Base-by-base conservation (phyloP, 129 eudicot species). In the Artemisia annua region DNA sequence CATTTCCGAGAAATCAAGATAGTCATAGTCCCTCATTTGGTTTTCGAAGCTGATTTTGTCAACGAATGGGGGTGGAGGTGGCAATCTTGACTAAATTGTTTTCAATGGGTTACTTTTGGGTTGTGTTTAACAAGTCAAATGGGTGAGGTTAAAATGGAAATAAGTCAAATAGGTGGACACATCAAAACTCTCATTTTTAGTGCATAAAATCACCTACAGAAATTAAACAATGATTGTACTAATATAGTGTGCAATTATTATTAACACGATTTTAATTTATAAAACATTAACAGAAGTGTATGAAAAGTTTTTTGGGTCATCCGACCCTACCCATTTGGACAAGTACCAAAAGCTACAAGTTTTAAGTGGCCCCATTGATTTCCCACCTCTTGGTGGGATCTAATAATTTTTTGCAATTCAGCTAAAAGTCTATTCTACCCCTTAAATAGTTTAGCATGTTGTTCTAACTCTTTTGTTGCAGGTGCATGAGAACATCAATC, bases 401-500 rank as follows among this genome's bases (percentile, higher is more conserved):
- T 8, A 16, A 65, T n/a, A 22, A 22, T 43, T 43, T 22, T 48
- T 75, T 26, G 12, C 60, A 4, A 60, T 56, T 54, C 13, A 46
- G 32, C 16, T 4, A 44, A 46, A 24, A 17, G 52, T 56, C 53
- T 8, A 57, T 59, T 68, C 50, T 64, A 52, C 46, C 54, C n/a
- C 26, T 39, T 15, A 52, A 0, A 0, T 8, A 44, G 48, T 61
- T 44, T 26, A 72, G 54, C 51, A 64, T 64, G 53, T 66, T 66
- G 35, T 28, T 64, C 54, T 69, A 54, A 14, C 55, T 56, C 64
- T 54, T n/a, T 77, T 48, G 46, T 56, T 71, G 79, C 88, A 91
- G 97, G 71, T 88, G 63, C 88, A 88, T 53, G 97, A 91, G 80
- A 91, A 91, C 85, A 69, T 91, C 70, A 83, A 75, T 66, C 96